These are phyloP conservation scores for Leccinum ochraceum DNA, from an alignment of 768 basidiomycete species.

Conservation along the genomic window DNA sequence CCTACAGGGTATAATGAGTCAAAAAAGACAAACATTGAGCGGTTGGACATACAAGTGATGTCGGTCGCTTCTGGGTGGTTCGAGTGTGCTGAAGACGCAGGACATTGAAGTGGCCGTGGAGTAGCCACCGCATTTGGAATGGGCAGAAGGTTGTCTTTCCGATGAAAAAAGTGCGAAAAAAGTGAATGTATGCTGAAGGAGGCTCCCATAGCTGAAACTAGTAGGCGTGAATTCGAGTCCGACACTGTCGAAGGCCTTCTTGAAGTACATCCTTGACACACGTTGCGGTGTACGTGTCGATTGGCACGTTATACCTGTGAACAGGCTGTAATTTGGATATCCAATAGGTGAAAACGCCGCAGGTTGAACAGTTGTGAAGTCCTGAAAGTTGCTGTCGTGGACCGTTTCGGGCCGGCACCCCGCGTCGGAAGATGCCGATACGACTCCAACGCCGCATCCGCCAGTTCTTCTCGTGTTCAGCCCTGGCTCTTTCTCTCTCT, in stretches of 20 bases:
- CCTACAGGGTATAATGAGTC: background rate
- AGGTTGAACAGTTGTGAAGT: too few species aligned
- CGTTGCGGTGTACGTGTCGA: background rate
- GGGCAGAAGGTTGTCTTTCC: background rate
- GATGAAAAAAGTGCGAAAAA: background rate
- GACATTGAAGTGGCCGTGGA: background rate
- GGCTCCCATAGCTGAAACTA: background rate
- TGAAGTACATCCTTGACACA: background rate
- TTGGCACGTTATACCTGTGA: background rate
- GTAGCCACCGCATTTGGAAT: background rate
- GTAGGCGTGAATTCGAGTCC: background rate
- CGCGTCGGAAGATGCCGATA: too few species aligned
- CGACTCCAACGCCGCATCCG: too few species aligned
- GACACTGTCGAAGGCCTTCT: background rate
- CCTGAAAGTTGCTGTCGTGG: background rate
- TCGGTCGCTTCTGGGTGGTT: background rate
- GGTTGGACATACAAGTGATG: background rate
- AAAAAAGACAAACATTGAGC: background rate
- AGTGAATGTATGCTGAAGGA: background rate
- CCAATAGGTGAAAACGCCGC: background rate
- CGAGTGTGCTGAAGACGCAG: background rate
- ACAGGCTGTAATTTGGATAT: background rate
- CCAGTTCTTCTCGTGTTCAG: too few species aligned
- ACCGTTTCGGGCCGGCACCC: too few species aligned
- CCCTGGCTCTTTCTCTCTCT: background rate